A percentile compares a stretch with the other conserved stretches of the same genome.
Evolutionary conservation across 1,284 basidiomycete species (phyloP).

Genomic region (Xerocomus minutiporus): DNA sequence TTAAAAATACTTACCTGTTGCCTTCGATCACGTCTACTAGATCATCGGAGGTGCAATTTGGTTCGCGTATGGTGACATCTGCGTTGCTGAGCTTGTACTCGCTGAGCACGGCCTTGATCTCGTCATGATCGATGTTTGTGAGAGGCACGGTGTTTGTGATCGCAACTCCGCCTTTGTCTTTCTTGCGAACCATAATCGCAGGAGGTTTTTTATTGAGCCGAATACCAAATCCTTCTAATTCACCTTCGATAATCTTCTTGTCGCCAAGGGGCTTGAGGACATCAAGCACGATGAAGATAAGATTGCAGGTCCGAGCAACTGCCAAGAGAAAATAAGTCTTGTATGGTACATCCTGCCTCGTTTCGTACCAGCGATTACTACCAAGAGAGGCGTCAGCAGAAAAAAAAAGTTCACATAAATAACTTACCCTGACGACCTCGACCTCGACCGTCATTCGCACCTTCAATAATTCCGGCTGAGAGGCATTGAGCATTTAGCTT

Average conservation of each 20-base stretch:
- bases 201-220: slow-evolving; percentile 95
- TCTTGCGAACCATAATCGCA: slow-evolving; percentile 82
- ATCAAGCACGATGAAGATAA: slow-evolving; percentile 98
- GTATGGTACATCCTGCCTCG: slow-evolving; percentile 8
- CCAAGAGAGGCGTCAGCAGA: slow-evolving; percentile 1
- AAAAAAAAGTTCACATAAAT: neutral
- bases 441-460: slow-evolving; percentile 97
- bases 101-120: slow-evolving; percentile 92
- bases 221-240: slow-evolving; percentile 96
- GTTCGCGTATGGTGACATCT: slow-evolving; percentile 93
- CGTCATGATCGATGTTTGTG: slow-evolving; percentile 94
- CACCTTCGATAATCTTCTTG: slow-evolving; percentile 86
- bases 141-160: slow-evolving; percentile 96
- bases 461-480: slow-evolving; percentile 95
- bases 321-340: slow-evolving; percentile 17
- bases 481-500: slow-evolving; percentile 1
- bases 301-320: slow-evolving; percentile 96
- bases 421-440: slow-evolving; percentile 87
- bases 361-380: slow-evolving; percentile 77
- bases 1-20: slow-evolving; percentile 57
- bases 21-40: slow-evolving; percentile 96
- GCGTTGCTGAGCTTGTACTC: slow-evolving; percentile 90
- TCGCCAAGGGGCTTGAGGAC: slow-evolving; percentile 96
- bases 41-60: slow-evolving; percentile 93
- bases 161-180: slow-evolving; percentile 92